These are phyloP conservation scores for Monilinia fructicola DNA, from an alignment of 2,329 filamentous ascomycete genomes.

Conservation along the genomic window DNA sequence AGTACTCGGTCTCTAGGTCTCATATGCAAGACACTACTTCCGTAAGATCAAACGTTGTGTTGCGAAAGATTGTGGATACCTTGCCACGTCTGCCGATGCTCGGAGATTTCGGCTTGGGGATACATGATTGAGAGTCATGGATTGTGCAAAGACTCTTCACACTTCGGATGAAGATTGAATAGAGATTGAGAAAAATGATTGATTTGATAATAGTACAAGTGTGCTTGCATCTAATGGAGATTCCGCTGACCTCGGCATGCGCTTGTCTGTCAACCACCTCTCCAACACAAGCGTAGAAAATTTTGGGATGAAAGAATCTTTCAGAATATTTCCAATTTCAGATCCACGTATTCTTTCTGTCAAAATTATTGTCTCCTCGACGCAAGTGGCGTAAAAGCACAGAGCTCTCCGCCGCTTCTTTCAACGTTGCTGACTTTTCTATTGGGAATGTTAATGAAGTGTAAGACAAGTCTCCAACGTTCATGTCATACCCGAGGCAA, in stretches of 20 bases:
- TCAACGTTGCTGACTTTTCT: background rate
- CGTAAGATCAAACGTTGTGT: conserved; percentile 9
- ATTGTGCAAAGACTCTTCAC: background rate
- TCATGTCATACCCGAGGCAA: background rate
- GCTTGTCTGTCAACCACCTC: too few relatives aligned
- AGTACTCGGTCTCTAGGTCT: conserved; percentile 15
- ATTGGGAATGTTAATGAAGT: background rate
- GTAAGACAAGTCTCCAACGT: background rate
- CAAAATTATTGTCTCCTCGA: background rate
- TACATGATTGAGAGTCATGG: background rate
- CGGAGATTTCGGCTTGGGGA: background rate
- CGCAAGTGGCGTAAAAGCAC: background rate
- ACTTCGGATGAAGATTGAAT: background rate
- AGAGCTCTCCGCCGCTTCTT: background rate
- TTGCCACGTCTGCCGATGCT: conserved; percentile 14
- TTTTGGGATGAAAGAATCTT: background rate
- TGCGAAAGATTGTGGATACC: conserved; percentile 6
- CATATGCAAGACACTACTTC: conserved; percentile 13
- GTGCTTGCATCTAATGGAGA: background rate
- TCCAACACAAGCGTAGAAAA: too few relatives aligned
- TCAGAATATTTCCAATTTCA: background rate
- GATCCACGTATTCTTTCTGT: background rate
- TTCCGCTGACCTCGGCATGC: background rate
- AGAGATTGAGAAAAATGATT: background rate
- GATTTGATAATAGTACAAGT: background rate